Evolutionary conservation across 192 early-diverging fungal species (phyloP), one percentile per base, ranked within the genome.

Genomic region (Oehlia diaphana): DNA sequence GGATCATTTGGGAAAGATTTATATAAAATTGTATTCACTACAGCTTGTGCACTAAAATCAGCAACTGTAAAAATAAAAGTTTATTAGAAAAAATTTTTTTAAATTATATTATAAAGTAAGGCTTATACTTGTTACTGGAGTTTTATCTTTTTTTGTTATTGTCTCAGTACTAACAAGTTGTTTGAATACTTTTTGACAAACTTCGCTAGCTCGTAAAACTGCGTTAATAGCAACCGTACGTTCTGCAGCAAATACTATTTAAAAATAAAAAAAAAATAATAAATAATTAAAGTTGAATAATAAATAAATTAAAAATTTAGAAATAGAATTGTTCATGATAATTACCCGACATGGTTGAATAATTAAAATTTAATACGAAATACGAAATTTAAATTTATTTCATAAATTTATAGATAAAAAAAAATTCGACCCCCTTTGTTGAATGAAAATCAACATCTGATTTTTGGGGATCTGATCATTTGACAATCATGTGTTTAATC

Each of bases 1-100:
- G 93, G 93, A 83, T 97, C 96, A 23, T 90, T 44, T 16, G 97
- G 96, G 72, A 99, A 98, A 73, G 87, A 83, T 74, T 89, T 74
- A 74, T 90, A 82, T 9, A 99, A 88, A 72, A 94, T 86, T 1
- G 89, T 83, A 86, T 97, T 98, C 50, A 99, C 94, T 10, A 99
- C 91, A 4, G 98, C 97, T 84, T 99, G 98, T 14, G 96, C 93
- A 69, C 95, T 93, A 86, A 92, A 98, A 84, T 99, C 98, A 19
- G 96, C 98, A 50, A 99, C 96, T 90, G 72, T 13, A 53, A 13
- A 72, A 12, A 7, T 66, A 47, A 50, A 47, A 49, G 62, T 74
- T 21, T 39, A 33, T 28, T 33, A 49, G 50, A 7, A 53, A 49
- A 9, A 23, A 16, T 19, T 6, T 21, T 26, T 37, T 77, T 28